Evolutionary conservation across 192 early-diverging fungal species (phyloP).

Genomic region (Phlyctochytrium planicorne): DNA sequence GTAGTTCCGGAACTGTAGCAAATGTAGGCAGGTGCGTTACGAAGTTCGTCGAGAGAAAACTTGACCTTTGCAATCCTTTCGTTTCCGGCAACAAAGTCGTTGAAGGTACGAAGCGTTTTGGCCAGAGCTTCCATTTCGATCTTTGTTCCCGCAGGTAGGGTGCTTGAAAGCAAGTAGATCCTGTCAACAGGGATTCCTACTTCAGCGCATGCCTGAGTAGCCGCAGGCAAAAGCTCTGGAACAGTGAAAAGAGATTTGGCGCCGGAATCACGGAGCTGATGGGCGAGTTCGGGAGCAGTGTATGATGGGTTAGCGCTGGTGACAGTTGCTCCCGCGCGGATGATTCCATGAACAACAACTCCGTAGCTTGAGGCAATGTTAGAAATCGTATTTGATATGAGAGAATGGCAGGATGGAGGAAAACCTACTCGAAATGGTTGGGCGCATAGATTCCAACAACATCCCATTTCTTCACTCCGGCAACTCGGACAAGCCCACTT

Average conservation of each 20-base stretch:
- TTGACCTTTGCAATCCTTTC: conserved; percentile 22
- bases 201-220: conserved; percentile 28
- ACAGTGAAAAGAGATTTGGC: conserved; percentile 66
- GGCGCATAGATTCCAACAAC: conserved; percentile 69
- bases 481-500: conserved; percentile 46
- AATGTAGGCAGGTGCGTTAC: conserved; percentile 53
- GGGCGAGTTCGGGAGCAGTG: conserved; percentile 70
- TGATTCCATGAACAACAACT: conserved; percentile 57
- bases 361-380: conserved; percentile 17
- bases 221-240: conserved; percentile 18
- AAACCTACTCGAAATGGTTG: conserved; percentile 56
- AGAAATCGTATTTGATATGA: not conserved
- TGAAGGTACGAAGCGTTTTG: conserved; percentile 42
- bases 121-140: conserved; percentile 17
- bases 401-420: not conserved
- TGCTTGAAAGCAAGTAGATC: conserved; percentile 30
- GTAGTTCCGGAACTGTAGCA: conserved; percentile 76
- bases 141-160: not conserved
- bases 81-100: conserved; percentile 21
- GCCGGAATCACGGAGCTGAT: conserved; percentile 70
- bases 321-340: conserved; percentile 65
- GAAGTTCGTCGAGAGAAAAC: conserved; percentile 39
- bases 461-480: conserved; percentile 67
- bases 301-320: conserved; percentile 84
- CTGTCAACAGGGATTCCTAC: conserved; percentile 25